These are phyloP conservation scores for Pleurotus platypus DNA, from an alignment of 768 basidiomycete species.

Conservation along the genomic window DNA sequence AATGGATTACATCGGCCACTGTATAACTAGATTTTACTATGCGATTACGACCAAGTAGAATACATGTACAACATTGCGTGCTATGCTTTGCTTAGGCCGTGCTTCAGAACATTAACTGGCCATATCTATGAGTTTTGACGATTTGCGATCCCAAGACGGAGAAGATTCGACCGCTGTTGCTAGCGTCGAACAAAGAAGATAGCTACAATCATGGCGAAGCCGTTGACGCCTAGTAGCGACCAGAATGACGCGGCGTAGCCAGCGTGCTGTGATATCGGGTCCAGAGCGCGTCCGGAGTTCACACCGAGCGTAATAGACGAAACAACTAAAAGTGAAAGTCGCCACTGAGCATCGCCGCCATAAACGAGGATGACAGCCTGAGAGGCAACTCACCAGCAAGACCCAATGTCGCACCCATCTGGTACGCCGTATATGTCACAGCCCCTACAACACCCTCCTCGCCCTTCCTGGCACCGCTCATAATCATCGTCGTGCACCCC, in stretches of 20 bases:
- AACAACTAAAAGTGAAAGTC: neutral
- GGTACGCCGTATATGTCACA: conserved; percentile 10
- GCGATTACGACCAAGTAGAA: no score
- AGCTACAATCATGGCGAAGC: neutral
- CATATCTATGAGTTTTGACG: no score
- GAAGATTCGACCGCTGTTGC: no score
- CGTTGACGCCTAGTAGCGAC: conserved; percentile 7
- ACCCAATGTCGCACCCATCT: conserved; percentile 8
- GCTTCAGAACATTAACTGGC: no score
- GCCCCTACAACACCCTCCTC: conserved; percentile 13
- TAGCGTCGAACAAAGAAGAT: conserved; percentile 5
- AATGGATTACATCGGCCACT: no score
- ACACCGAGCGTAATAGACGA: conserved; percentile 1
- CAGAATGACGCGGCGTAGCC: conserved; percentile 1
- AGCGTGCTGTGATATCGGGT: neutral
- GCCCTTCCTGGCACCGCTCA: conserved; percentile 9
- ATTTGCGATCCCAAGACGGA: no score
- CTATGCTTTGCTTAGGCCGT: no score
- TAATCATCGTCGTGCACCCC: conserved; percentile 10
- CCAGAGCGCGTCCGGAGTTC: neutral
- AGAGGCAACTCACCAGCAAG: neutral
- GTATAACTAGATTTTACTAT: no score
- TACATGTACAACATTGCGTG: no score
- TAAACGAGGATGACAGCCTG: no score
- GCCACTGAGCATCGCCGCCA: no score